phyloP scores from a whole-genome alignment of 176 grass and related monocot species.

The Oryza meridionalis region DNA sequence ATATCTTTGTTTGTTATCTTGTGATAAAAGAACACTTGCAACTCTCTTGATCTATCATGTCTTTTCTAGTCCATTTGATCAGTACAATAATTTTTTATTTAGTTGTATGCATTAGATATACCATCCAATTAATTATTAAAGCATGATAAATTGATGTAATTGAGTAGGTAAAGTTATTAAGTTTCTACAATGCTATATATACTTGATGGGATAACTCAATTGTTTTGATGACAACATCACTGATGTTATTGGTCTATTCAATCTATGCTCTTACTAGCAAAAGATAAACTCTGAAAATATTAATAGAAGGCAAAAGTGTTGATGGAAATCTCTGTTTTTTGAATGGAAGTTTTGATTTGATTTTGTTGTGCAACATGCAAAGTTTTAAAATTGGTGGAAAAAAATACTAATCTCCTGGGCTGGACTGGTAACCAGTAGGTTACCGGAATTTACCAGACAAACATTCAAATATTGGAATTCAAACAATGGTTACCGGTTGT shows the following conservation, averaged over 20 bases:
- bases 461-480: background rate
- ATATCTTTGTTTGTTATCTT: conserved; percentile 22
- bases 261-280: conserved; percentile 2
- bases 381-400: background rate
- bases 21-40: background rate
- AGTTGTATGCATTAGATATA: background rate
- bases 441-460: background rate
- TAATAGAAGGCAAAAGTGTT: background rate
- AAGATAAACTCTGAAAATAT: background rate
- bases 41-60: conserved; percentile 24
- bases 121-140: conserved; percentile 1
- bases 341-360: background rate
- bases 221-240: background rate
- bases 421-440: background rate
- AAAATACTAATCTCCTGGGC: background rate
- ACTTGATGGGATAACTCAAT: background rate
- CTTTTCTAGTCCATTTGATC: background rate
- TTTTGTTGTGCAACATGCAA: background rate
- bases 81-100: conserved; percentile 19
- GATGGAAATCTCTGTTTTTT: background rate
- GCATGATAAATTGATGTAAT: background rate
- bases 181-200: conserved; percentile 12
- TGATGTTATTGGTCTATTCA: background rate
- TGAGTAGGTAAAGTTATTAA: background rate
- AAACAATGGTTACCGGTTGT: background rate